Evolutionary conservation across 2,329 filamentous ascomycete genomes (phyloP).

Genomic region (Stachybotrys echinatus): DNA sequence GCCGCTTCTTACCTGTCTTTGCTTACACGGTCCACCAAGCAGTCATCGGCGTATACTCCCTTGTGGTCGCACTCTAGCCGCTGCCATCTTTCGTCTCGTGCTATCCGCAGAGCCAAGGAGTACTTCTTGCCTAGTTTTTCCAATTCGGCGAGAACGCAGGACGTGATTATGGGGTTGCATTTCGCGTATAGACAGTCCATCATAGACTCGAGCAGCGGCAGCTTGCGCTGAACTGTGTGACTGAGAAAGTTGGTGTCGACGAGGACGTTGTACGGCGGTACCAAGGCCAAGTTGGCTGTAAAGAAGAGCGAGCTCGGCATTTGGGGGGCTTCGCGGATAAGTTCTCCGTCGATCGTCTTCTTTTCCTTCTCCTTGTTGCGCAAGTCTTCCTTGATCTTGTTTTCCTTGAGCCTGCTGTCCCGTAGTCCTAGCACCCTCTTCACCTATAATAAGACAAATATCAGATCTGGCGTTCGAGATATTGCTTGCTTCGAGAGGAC

Average conservation of each 20-base stretch:
- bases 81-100: slow-evolving; percentile 84
- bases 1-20: neutral
- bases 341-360: slow-evolving; percentile 50
- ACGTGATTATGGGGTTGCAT: slow-evolving; percentile 80
- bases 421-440: slow-evolving; percentile 79
- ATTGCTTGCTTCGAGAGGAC: slow-evolving; percentile 19
- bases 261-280: slow-evolving; percentile 62
- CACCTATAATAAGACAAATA: slow-evolving; percentile 36
- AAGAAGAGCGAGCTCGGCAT: slow-evolving; percentile 84
- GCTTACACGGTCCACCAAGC: slow-evolving; percentile 46
- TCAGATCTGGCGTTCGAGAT: too few species aligned
- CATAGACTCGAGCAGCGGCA: slow-evolving; percentile 80
- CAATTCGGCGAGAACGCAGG: slow-evolving; percentile 72
- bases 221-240: slow-evolving; percentile 86
- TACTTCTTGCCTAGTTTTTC: slow-evolving; percentile 90
- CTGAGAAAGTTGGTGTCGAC: slow-evolving; percentile 89
- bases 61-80: slow-evolving; percentile 85
- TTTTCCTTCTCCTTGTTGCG: slow-evolving; percentile 53
- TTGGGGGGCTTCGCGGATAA: slow-evolving; percentile 76
- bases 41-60: slow-evolving; percentile 78
- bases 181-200: slow-evolving; percentile 78
- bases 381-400: slow-evolving; percentile 61
- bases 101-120: slow-evolving; percentile 77
- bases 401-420: slow-evolving; percentile 78
- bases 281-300: slow-evolving; percentile 78